These are phyloP conservation scores for Aspergillus mulundensis DNA, from an alignment of 495 filamentous ascomycete genomes.

Conservation along the genomic window DNA sequence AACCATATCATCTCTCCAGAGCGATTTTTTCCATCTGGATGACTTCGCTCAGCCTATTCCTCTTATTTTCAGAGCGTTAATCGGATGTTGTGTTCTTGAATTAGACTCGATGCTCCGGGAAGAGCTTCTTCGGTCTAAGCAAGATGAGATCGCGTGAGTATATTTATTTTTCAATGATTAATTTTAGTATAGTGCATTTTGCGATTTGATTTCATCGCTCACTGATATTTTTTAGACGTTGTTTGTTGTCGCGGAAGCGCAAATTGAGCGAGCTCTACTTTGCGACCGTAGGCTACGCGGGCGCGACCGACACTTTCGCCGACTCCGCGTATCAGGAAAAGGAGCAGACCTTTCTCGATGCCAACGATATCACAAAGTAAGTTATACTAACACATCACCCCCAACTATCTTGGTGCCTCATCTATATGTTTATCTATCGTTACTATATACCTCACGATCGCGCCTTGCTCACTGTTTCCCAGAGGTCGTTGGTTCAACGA, in stretches of 20 bases:
- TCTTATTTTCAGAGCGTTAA: constrained; percentile 50
- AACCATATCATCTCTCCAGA: constrained; percentile 52
- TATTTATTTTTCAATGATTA: constrained; percentile 26
- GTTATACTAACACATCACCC: constrained; percentile 29
- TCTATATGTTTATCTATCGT: constrained; percentile 11
- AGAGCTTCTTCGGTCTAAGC: constrained; percentile 54
- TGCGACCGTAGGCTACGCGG: constrained; percentile 47
- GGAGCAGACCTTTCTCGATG: constrained; percentile 62
- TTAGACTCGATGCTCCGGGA: constrained; percentile 55
- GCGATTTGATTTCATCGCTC: constrained; percentile 28
- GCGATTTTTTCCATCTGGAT: constrained; percentile 50
- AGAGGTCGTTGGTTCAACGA: constrained; percentile 73
- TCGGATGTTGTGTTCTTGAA: constrained; percentile 56
- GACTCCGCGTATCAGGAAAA: constrained; percentile 51
- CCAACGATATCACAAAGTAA: constrained; percentile 74
- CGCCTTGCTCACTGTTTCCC: constrained; percentile 28
- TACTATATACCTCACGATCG: constrained; percentile 14
- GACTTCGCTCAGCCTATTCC: constrained; percentile 42
- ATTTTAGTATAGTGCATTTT: constrained; percentile 3
- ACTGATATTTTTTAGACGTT: constrained; percentile 56
- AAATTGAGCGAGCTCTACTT: constrained; percentile 77
- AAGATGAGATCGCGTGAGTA: constrained; percentile 61
- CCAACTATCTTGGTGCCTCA: constrained; percentile 14
- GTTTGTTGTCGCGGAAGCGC: constrained; percentile 73
- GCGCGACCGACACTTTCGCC: constrained; percentile 49